Evolutionary conservation across 2,329 filamentous ascomycete genomes (phyloP).

Genomic region (Saccharata proteae): DNA sequence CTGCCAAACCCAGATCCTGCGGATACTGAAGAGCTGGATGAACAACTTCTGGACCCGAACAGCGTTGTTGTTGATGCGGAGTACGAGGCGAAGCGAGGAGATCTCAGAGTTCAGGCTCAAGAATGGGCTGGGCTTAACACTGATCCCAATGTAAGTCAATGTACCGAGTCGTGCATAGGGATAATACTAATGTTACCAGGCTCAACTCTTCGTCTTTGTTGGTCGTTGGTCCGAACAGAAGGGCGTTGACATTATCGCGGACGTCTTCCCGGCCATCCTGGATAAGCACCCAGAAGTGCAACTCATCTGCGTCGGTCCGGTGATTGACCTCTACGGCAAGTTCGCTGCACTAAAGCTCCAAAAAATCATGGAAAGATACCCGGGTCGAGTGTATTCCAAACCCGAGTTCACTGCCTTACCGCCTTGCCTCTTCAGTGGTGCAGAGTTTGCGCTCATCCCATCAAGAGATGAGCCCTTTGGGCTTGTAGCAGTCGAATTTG

Average conservation of each 20-base stretch:
- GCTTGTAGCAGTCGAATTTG: constrained; percentile 57
- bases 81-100: constrained; percentile 42
- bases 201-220: constrained; percentile 56
- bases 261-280: constrained; percentile 52
- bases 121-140: constrained; percentile 54
- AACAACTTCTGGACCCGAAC: constrained; percentile 37
- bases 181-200: constrained; percentile 6
- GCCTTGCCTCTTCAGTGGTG: constrained; percentile 55
- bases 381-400: constrained; percentile 53
- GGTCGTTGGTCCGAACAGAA: constrained; percentile 60
- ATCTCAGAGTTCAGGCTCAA: constrained; percentile 49
- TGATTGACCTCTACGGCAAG: constrained; percentile 56
- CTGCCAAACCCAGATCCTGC: constrained; percentile 55
- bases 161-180: background rate
- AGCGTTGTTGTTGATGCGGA: constrained; percentile 41
- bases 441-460: constrained; percentile 56
- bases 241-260: constrained; percentile 55
- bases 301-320: constrained; percentile 50
- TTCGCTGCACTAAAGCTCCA: constrained; percentile 55
- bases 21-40: constrained; percentile 50
- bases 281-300: constrained; percentile 49
- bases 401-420: constrained; percentile 56
- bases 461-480: constrained; percentile 59
- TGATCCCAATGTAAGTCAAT: constrained; percentile 35
- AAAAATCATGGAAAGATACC: constrained; percentile 53